phyloP scores from a whole-genome alignment of 2,329 filamentous ascomycete species.

The Didymella lethalis region DNA sequence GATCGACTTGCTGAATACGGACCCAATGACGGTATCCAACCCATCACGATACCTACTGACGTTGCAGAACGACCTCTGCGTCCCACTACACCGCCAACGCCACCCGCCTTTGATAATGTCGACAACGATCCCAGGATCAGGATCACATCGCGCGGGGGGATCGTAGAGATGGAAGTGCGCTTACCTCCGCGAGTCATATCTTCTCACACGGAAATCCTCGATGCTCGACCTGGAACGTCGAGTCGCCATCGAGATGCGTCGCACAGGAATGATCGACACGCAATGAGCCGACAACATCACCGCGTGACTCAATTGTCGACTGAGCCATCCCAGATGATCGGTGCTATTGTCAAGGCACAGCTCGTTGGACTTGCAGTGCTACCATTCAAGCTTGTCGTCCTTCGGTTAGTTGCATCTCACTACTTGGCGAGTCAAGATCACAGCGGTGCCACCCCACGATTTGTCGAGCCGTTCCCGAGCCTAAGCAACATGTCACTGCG shows the following conservation, averaged over 20 bases:
- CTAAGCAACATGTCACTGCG: conserved; percentile 26
- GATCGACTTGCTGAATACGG: conserved; percentile 9
- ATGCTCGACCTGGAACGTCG: conserved; percentile 22
- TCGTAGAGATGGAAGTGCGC: conserved; percentile 51
- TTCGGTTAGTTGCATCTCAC: conserved; percentile 45
- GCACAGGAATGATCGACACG: conserved; percentile 8
- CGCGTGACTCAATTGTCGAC: conserved; percentile 49
- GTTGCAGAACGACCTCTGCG: conserved; percentile 25
- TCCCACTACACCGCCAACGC: conserved; percentile 37
- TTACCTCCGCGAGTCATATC: conserved; percentile 45
- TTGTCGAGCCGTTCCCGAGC: conserved; percentile 20
- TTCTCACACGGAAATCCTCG: conserved; percentile 37
- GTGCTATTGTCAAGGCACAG: conserved; percentile 43
- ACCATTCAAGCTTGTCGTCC: conserved; percentile 41
- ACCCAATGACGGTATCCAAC: conserved; percentile 6
- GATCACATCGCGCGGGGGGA: conserved; percentile 49
- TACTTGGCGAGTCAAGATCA: conserved; percentile 29
- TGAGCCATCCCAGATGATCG: conserved; percentile 45
- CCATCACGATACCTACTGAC: conserved; percentile 22
- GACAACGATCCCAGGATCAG: conserved; percentile 48
- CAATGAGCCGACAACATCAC: conserved; percentile 30
- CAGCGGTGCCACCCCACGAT: conserved; percentile 11
- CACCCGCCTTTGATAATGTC: conserved; percentile 37
- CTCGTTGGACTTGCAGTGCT: conserved; percentile 42
- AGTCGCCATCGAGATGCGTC: conserved; percentile 13